Percentiles rank a stretch among this genome's conserved stretches.
phyloP scores from a whole-genome alignment of 2,329 filamentous ascomycete species.

The Talaromyces sp. region DNA sequence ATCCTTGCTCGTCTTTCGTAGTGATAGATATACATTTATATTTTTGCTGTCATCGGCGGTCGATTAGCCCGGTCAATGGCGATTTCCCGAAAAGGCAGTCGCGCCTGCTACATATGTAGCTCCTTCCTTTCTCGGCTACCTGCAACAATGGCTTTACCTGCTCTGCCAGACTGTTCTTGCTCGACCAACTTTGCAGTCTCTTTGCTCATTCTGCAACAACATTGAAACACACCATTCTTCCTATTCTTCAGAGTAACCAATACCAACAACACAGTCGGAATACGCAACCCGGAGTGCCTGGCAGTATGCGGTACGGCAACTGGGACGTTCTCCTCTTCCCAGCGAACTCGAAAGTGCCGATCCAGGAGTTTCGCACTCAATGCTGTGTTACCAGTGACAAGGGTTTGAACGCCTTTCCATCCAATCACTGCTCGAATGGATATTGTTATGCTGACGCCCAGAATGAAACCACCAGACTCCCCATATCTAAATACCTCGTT shows the following conservation, averaged over 20 bases:
- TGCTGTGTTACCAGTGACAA: constrained; percentile 62
- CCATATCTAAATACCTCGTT: constrained; percentile 33
- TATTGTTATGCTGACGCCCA: not conserved
- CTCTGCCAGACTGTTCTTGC: not conserved
- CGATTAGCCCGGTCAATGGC: not conserved
- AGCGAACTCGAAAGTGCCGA: constrained; percentile 59
- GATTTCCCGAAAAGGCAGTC: not conserved
- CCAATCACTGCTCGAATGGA: constrained; percentile 20
- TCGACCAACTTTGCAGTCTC: not conserved
- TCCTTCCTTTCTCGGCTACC: not conserved
- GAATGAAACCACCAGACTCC: constrained; percentile 40
- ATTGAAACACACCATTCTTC: not conserved
- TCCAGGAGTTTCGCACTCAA: constrained; percentile 76
- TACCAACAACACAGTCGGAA: not conserved
- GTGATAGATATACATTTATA: not conserved
- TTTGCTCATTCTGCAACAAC: not conserved
- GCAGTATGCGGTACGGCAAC: constrained; percentile 73
- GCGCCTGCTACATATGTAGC: not conserved
- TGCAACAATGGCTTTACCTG: not conserved
- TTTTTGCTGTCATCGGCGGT: not conserved
- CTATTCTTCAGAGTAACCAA: not conserved
- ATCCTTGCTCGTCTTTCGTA: not conserved
- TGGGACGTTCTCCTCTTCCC: constrained; percentile 86
- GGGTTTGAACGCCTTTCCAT: constrained; percentile 25
- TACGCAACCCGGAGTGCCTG: not conserved